Evolutionary conservation across 805 yeast species (phyloP).

Genomic region (Teunomyces tritomae): DNA sequence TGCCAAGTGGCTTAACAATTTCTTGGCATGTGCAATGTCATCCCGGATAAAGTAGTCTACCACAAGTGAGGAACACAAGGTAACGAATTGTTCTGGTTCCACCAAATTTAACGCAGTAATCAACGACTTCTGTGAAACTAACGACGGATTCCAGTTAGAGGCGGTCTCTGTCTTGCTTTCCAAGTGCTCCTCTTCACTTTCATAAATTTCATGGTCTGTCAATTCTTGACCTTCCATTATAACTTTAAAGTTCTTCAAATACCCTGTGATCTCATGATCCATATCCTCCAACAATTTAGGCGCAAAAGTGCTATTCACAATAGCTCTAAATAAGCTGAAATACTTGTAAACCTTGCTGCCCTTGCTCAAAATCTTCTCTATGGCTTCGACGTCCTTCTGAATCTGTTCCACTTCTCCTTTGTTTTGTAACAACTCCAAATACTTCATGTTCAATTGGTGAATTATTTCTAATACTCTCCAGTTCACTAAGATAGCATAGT

Average conservation of each 20-base stretch:
- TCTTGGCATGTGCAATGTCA: constrained; percentile 16
- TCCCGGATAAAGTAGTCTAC: constrained; percentile 18
- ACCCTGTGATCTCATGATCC: constrained; percentile 14
- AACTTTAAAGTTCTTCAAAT: constrained; percentile 20
- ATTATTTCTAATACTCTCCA: constrained; percentile 39
- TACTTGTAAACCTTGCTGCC: constrained; percentile 10
- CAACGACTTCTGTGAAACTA: constrained; percentile 17
- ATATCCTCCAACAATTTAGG: constrained; percentile 16
- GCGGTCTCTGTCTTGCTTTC: neutral
- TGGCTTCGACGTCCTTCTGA: constrained; percentile 12
- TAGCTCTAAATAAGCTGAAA: constrained; percentile 16
- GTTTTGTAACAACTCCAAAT: constrained; percentile 17
- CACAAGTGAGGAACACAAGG: constrained; percentile 26
- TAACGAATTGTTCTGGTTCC: constrained; percentile 33
- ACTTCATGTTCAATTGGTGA: constrained; percentile 30
- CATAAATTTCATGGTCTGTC: constrained; percentile 20
- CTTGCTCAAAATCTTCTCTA: constrained; percentile 12
- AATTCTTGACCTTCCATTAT: constrained; percentile 28
- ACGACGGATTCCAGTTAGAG: constrained; percentile 1
- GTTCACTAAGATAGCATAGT: constrained; percentile 26
- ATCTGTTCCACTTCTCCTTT: constrained; percentile 12
- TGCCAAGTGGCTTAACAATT: constrained; percentile 24
- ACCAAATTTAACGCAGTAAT: constrained; percentile 31
- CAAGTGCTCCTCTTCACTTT: constrained; percentile 13
- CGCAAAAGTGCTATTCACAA: constrained; percentile 13